Conservation (phyloP, 2,329 filamentous ascomycete genomes). For the Ophiostoma angusticollis region DNA sequence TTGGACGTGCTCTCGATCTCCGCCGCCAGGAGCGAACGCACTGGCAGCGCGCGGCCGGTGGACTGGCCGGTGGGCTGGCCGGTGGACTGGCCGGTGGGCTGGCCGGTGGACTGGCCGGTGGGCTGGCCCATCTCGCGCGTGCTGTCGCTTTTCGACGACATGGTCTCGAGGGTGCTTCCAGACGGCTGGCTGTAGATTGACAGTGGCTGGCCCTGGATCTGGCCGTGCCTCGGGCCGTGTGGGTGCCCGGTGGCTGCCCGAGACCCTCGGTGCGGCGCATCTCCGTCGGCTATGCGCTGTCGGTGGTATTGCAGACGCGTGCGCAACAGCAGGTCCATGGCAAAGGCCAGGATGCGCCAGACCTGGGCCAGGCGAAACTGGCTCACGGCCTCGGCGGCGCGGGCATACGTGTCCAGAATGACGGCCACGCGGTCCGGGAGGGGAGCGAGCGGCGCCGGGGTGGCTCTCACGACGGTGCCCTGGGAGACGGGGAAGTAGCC, state of each 20-base stretch:
- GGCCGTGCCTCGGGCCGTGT: background rate
- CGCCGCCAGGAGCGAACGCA: slow-evolving; percentile 37
- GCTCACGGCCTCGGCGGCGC: slow-evolving; percentile 41
- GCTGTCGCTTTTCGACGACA: background rate
- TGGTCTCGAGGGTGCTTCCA: background rate
- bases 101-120: too few relatives aligned
- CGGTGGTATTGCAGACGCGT: slow-evolving; percentile 43
- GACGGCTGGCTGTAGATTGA: background rate
- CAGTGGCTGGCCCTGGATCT: background rate
- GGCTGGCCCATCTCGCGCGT: background rate
- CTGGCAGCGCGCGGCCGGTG: slow-evolving; percentile 11
- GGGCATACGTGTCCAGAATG: slow-evolving; percentile 45
- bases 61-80: background rate
- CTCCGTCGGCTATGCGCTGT: too few relatives aligned
- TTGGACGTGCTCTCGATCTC: slow-evolving; percentile 53
- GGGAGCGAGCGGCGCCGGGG: slow-evolving; percentile 13
- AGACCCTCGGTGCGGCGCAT: background rate
- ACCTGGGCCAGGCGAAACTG: slow-evolving; percentile 50
- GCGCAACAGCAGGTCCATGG: slow-evolving; percentile 39
- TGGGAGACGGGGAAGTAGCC: slow-evolving; percentile 31
- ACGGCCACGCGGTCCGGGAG: slow-evolving; percentile 34
- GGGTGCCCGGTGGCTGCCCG: background rate
- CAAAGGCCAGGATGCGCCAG: slow-evolving; percentile 48
- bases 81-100: background rate
- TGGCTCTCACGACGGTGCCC: too few relatives aligned